These are phyloP conservation scores for Gossypium trilobum DNA, from an alignment of 441 rosid genomes.

Conservation along the genomic window DNA sequence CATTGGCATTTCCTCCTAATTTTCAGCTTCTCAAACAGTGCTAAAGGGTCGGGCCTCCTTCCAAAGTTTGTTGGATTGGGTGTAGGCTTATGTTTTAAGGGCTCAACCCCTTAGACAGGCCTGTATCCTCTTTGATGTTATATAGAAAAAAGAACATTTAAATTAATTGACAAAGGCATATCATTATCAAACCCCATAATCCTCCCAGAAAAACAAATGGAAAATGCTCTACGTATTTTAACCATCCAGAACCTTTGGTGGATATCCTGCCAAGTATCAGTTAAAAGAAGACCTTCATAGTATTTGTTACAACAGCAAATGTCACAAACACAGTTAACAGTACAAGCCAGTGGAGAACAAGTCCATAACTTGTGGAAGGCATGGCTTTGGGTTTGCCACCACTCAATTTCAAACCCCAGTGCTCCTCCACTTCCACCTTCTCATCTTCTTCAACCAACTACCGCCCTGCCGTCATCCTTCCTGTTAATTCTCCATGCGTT, in stretches of 20 bases:
- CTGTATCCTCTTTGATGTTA: background rate
- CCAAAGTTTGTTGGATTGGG: background rate
- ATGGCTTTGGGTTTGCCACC: conserved; percentile 47
- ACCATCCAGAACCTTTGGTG: background rate
- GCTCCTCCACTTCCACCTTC: conserved; percentile 23
- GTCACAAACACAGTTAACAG: background rate
- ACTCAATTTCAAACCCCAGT: conserved; percentile 25
- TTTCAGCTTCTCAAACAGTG: background rate
- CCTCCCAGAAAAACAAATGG: background rate
- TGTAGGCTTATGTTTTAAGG: background rate
- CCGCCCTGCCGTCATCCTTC: conserved; percentile 87
- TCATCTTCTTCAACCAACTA: conserved; percentile 21
- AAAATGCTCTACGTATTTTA: background rate
- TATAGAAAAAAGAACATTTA: too few relatives aligned
- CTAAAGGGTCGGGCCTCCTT: background rate
- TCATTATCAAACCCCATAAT: too few relatives aligned
- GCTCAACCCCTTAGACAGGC: background rate
- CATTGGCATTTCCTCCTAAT: background rate
- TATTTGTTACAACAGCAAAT: background rate
- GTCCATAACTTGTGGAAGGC: conserved; percentile 7
- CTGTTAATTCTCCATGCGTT: conserved; percentile 30
- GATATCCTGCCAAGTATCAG: background rate
- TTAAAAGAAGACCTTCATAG: background rate
- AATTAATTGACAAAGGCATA: too few relatives aligned
- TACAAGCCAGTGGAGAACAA: background rate